These are phyloP conservation scores for Orbilia quercus DNA, from an alignment of 2,329 filamentous ascomycete genomes.

Conservation along the genomic window DNA sequence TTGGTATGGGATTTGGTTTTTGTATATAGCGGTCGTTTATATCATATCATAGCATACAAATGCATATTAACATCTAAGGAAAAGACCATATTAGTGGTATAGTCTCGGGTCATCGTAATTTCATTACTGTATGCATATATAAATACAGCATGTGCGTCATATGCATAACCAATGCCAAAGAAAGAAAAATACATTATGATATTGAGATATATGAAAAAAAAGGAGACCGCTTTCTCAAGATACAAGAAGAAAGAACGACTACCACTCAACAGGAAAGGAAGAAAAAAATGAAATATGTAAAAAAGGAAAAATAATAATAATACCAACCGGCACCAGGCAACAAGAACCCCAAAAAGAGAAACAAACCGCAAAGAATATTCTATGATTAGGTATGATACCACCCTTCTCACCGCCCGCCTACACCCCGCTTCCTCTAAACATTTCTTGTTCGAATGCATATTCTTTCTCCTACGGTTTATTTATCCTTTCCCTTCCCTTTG, in stretches of 20 bases:
- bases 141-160: slow-evolving; percentile 15
- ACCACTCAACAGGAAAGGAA: neutral
- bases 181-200: slow-evolving; percentile 8
- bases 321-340: neutral
- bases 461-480: slow-evolving; percentile 8
- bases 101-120: neutral
- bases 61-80: too few relatives aligned
- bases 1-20: neutral
- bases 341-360: neutral
- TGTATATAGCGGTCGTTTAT: neutral
- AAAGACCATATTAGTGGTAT: too few relatives aligned
- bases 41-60: too few relatives aligned
- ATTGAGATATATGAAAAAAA: slow-evolving; percentile 4
- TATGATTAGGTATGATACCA: slow-evolving; percentile 21
- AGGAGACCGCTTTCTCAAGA: neutral
- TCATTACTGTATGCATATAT: slow-evolving; percentile 19
- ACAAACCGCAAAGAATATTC: slow-evolving; percentile 2
- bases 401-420: neutral
- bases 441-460: neutral
- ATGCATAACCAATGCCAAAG: neutral
- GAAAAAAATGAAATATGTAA: neutral
- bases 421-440: neutral
- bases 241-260: neutral
- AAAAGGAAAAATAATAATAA: too few relatives aligned
- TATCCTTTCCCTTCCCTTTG: slow-evolving; percentile 47